These are phyloP conservation scores for Myriosclerotinia scirpicola DNA, from an alignment of 2,329 filamentous ascomycete species.

Conservation along the genomic window DNA sequence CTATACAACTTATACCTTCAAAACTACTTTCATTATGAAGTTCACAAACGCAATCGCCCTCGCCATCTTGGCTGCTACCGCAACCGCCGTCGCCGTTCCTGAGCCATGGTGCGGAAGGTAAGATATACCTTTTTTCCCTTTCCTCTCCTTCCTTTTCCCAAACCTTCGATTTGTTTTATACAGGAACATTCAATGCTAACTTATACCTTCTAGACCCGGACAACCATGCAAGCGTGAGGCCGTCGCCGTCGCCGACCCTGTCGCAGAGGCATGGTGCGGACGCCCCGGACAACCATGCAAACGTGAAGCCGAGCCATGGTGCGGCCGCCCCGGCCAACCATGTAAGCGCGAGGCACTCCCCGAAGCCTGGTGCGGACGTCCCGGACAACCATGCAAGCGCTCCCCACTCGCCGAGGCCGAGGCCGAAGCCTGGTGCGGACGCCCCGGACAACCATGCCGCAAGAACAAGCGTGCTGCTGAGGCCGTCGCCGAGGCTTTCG, in stretches of 20 bases:
- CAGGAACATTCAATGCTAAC: neutral
- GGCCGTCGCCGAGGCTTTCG: slow-evolving; percentile 21
- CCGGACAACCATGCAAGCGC: slow-evolving; percentile 22
- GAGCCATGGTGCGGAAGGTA: slow-evolving; percentile 22
- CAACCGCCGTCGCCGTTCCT: slow-evolving; percentile 19
- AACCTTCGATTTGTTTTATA: neutral
- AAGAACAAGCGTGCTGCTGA: slow-evolving; percentile 22
- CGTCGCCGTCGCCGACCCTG: neutral
- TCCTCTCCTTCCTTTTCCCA: neutral
- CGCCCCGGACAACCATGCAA: slow-evolving; percentile 21
- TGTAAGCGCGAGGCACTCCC: slow-evolving; percentile 26
- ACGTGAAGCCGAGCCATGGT: slow-evolving; percentile 21
- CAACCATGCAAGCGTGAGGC: slow-evolving; percentile 20
- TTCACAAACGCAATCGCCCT: slow-evolving; percentile 23
- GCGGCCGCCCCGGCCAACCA: slow-evolving; percentile 13
- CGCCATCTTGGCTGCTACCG: slow-evolving; percentile 23
- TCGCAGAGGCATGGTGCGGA: slow-evolving; percentile 15
- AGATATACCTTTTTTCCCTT: neutral
- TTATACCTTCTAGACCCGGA: neutral
- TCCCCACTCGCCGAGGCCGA: slow-evolving; percentile 25
- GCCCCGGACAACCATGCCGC: slow-evolving; percentile 21
- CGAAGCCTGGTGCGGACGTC: slow-evolving; percentile 29
- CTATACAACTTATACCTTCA: neutral
- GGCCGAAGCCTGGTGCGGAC: slow-evolving; percentile 16
- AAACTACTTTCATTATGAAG: slow-evolving; percentile 24